A percentile compares a stretch with the other conserved stretches of the same genome.
Conservation (phyloP, 2,329 filamentous ascomycete species). For the Sordariomycetes sp. region DNA sequence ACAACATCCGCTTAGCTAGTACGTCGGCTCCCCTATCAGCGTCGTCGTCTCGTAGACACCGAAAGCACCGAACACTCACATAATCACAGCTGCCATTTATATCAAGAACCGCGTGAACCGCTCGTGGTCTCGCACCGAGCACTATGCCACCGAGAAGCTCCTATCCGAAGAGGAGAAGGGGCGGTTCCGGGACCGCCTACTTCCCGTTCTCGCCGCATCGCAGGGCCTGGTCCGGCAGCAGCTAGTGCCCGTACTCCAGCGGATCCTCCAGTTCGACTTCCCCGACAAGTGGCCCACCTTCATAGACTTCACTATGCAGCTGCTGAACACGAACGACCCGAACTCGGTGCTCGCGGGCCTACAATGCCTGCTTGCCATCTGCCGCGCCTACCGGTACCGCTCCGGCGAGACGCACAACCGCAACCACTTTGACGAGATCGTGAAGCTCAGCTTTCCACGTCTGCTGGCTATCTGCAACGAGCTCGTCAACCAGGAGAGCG, state of each 20-base stretch:
- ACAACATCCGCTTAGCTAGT: conserved; percentile 80
- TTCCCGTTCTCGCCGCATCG: conserved; percentile 76
- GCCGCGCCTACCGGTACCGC: conserved; percentile 92
- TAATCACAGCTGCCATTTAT: conserved; percentile 70
- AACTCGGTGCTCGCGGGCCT: conserved; percentile 82
- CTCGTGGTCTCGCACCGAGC: conserved; percentile 72
- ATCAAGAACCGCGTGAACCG: conserved; percentile 95
- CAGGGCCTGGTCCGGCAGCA: conserved; percentile 77
- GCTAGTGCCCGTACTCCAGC: conserved; percentile 86
- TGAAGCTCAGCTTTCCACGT: conserved; percentile 80
- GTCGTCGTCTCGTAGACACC: background rate
- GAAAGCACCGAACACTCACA: background rate
- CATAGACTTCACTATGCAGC: conserved; percentile 79
- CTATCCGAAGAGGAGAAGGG: conserved; percentile 85
- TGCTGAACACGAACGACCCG: conserved; percentile 77
- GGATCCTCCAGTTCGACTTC: conserved; percentile 92
- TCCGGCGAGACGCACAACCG: conserved; percentile 60
- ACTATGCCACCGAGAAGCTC: conserved; percentile 51
- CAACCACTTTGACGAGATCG: conserved; percentile 85
- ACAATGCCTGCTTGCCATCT: conserved; percentile 88
- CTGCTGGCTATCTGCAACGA: conserved; percentile 78
- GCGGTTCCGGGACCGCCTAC: conserved; percentile 72
- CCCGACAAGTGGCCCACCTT: conserved; percentile 89
- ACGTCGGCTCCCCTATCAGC: conserved; percentile 23
- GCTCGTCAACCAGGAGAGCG: conserved; percentile 77